A percentile compares a stretch with the other conserved stretches of the same genome.
phyloP scores from a whole-genome alignment of 2,329 filamentous ascomycete genomes.

The Epichloe brachyelytri region DNA sequence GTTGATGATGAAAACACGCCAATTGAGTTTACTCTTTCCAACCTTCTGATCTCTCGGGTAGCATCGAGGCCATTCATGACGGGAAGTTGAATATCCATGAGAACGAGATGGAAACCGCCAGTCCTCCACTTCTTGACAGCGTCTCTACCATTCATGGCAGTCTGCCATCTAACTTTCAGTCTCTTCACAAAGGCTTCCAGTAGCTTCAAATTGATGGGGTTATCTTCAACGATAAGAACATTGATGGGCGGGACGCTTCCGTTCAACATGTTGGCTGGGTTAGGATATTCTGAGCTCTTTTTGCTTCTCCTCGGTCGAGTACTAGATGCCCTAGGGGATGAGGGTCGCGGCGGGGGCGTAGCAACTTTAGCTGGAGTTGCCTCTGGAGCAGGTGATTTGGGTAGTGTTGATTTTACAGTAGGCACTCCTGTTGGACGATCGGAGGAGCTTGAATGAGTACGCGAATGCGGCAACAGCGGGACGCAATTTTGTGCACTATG shows the following conservation, averaged over 20 bases:
- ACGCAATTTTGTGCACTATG: slow-evolving; percentile 22
- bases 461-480: slow-evolving; percentile 33
- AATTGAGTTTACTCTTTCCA: slow-evolving; percentile 85
- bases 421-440: slow-evolving; percentile 32
- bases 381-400: slow-evolving; percentile 41
- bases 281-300: slow-evolving; percentile 33
- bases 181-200: slow-evolving; percentile 93
- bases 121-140: slow-evolving; percentile 86
- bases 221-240: slow-evolving; percentile 95
- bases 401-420: slow-evolving; percentile 36
- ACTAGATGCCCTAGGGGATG: slow-evolving; percentile 36
- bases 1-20: slow-evolving; percentile 78
- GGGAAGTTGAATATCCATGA: slow-evolving; percentile 97
- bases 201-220: slow-evolving; percentile 90
- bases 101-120: slow-evolving; percentile 86
- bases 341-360: slow-evolving; percentile 35
- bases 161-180: slow-evolving; percentile 90
- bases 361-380: slow-evolving; percentile 30
- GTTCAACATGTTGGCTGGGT: slow-evolving; percentile 55
- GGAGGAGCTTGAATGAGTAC: slow-evolving; percentile 47
- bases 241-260: slow-evolving; percentile 88
- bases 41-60: slow-evolving; percentile 80
- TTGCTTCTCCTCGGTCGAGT: slow-evolving; percentile 38
- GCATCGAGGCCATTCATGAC: slow-evolving; percentile 94
- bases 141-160: slow-evolving; percentile 89